Percentiles rank a stretch among this genome's conserved stretches.
Evolutionary conservation across 2,329 filamentous ascomycete species (phyloP).

Genomic region (Colletotrichum viniferum): DNA sequence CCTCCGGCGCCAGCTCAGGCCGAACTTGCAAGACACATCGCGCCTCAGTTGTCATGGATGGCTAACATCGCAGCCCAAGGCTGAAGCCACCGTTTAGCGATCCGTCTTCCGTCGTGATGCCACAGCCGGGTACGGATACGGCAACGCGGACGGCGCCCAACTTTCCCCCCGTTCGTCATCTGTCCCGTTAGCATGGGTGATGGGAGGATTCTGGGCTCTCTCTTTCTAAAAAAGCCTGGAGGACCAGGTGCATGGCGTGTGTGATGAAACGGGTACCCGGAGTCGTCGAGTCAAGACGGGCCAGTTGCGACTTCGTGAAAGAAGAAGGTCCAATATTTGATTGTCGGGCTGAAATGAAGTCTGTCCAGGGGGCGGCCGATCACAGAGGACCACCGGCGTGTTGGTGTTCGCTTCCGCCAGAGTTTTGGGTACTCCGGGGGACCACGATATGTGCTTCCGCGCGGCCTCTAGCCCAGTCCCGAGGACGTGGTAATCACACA

Average conservation of each 20-base stretch:
- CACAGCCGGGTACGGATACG: not conserved
- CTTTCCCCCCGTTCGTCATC: not conserved
- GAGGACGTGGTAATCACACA: slow-evolving; percentile 9
- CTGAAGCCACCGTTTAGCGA: not conserved
- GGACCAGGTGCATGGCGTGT: not conserved
- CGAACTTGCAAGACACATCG: not conserved
- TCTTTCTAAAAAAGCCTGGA: not conserved
- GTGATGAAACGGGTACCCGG: not conserved
- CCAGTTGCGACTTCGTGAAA: not conserved
- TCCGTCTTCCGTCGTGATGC: not conserved
- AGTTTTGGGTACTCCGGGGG: not conserved
- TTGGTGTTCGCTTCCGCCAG: slow-evolving; percentile 1
- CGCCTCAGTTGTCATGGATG: not conserved
- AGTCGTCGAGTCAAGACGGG: not conserved
- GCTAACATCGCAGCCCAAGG: not conserved
- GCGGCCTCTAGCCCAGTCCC: not conserved
- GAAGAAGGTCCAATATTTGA: not conserved
- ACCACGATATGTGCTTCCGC: slow-evolving; percentile 8
- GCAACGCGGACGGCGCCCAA: not conserved
- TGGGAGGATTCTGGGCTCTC: not conserved
- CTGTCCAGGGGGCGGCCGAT: not conserved
- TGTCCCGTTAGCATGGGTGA: not conserved
- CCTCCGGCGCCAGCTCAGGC: not conserved
- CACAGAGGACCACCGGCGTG: not conserved
- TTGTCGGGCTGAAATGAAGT: not conserved